Evolutionary conservation across 2,329 filamentous ascomycete genomes (phyloP), one percentile per base, ranked within the genome.

Genomic region (Cercospora zeae-maydis): DNA sequence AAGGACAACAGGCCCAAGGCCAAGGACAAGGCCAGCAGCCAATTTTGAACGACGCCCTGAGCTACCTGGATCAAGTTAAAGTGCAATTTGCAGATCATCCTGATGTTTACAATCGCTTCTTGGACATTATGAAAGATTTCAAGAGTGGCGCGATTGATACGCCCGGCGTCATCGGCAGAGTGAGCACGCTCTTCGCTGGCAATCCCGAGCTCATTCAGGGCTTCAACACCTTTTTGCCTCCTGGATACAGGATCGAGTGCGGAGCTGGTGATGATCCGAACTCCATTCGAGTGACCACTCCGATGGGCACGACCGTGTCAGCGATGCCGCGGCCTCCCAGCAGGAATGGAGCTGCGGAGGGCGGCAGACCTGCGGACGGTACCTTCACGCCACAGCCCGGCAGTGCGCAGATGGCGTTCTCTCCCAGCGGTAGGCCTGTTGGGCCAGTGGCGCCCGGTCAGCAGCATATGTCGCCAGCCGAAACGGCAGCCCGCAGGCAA

Each of bases 81-180:
- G 93, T 98, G 30, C 93, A 96, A 73, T 99, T 99, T 71, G 90
- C 92, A 64, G 93, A 98, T 67, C 92, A 97, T 69, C 93, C 95
- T 3, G 93, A 98, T 76, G 95, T 99, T 0, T 99, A 99, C 73
- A 98, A 98, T 73, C 84, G 91, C 37, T 98, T 99, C 71, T 80
- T 99, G 51, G 95, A 99, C 71, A 99, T 99, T 54, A 99, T 99
- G 95, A 99, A 99, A 74, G 95, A 99, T 71, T 99, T 99, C 77
- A 99, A 99, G 79, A 96, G 92, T 72, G 93, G 96, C 79, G 92
- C 93, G 3, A 99, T 99, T 71, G 95, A 99, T 75, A 99, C 95
- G 0, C 95, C 95, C 0, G 95, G 95, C 1, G 95, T 99, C 2
- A 99, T 99, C 70, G 96, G 96, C 72, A 88, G 95, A 54, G 95